A percentile compares a stretch with the other conserved stretches of the same genome.
Evolutionary conservation across 371 early-diverging fungal species (phyloP).

Genomic region (Apophysomyces sp.): DNA sequence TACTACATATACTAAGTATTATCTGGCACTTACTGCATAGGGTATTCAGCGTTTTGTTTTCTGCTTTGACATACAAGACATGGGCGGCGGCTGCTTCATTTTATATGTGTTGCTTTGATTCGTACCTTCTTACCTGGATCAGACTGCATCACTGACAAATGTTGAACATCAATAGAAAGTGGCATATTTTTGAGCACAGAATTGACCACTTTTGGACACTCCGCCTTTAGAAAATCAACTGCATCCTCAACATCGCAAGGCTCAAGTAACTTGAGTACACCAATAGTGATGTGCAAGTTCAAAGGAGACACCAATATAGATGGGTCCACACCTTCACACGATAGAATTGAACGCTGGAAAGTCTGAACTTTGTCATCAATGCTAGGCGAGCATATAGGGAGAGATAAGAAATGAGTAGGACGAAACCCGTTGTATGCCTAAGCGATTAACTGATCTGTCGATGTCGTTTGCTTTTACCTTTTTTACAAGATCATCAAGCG

Average conservation of each 20-base stretch:
- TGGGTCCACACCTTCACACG: not conserved
- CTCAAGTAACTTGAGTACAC: not conserved
- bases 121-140: not conserved
- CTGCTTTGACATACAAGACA: not conserved
- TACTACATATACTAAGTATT: not conserved
- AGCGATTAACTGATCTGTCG: not conserved
- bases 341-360: not conserved
- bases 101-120: not conserved
- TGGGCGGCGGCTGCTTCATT: not conserved
- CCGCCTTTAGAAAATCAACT: not conserved
- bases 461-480: not conserved
- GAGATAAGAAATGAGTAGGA: not conserved
- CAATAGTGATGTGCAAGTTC: not conserved
- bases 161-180: not conserved
- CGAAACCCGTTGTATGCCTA: not conserved
- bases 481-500: not conserved
- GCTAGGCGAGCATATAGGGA: not conserved
- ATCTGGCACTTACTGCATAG: not conserved
- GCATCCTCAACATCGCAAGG: not conserved
- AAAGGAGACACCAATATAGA: not conserved
- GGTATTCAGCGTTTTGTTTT: not conserved
- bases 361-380: not conserved
- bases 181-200: not conserved
- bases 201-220: not conserved
- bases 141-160: not conserved